These are phyloP conservation scores for Euphorbia schlechtendalii DNA, from an alignment of 441 rosid genomes.

Conservation along the genomic window DNA sequence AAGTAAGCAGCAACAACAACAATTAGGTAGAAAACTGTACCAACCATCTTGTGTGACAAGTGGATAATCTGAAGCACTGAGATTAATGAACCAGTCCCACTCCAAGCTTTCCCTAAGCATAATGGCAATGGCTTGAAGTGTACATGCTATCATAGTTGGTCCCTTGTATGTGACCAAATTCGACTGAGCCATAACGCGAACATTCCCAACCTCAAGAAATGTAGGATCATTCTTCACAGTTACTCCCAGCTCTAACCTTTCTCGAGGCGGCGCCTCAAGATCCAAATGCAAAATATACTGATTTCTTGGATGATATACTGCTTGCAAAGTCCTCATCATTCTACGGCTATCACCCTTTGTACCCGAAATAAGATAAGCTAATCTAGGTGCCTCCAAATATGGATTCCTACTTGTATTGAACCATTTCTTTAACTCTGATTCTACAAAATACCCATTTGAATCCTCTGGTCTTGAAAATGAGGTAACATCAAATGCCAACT, in stretches of 20 bases:
- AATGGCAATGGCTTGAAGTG: slow-evolving; percentile 86
- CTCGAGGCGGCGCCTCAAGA: slow-evolving; percentile 92
- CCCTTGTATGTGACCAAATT: slow-evolving; percentile 94
- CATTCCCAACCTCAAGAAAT: slow-evolving; percentile 73
- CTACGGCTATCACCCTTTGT: slow-evolving; percentile 90
- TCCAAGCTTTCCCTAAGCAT: slow-evolving; percentile 75
- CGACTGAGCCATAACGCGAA: slow-evolving; percentile 80
- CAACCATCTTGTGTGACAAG: slow-evolving; percentile 93
- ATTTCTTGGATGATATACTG: slow-evolving; percentile 93
- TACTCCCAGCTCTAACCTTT: slow-evolving; percentile 64
- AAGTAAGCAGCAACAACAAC: background rate
- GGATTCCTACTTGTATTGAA: slow-evolving; percentile 24
- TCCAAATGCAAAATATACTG: slow-evolving; percentile 92
- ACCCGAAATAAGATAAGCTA: slow-evolving; percentile 91
- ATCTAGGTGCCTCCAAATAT: slow-evolving; percentile 53
- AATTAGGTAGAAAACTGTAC: slow-evolving; percentile 22
- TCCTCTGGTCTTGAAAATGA: slow-evolving; percentile 41
- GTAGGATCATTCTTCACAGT: slow-evolving; percentile 67
- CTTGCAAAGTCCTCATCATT: slow-evolving; percentile 94
- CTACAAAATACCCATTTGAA: slow-evolving; percentile 62
- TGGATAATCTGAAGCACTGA: slow-evolving; percentile 94
- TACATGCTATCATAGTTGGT: slow-evolving; percentile 89
- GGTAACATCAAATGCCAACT: slow-evolving; percentile 39
- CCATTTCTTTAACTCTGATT: slow-evolving; percentile 45
- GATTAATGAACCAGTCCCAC: slow-evolving; percentile 97